Evolutionary conservation across 768 basidiomycete genomes (phyloP).

Genomic region (Xerocomus spinulosus): DNA sequence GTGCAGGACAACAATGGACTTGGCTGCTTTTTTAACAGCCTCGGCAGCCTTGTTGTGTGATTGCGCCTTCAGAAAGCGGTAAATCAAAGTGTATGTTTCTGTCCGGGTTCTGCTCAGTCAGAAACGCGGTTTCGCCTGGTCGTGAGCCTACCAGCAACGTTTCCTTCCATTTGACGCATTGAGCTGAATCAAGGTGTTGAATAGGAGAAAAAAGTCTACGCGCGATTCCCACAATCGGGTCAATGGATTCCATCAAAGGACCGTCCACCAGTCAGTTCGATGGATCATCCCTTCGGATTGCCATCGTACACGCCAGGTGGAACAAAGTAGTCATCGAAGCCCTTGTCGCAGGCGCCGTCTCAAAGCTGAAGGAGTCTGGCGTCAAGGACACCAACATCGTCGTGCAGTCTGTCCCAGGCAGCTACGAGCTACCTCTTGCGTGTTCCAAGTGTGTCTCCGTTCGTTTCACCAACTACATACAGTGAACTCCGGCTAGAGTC

Average conservation of each 20-base stretch:
- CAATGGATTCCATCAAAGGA: constrained; percentile 64
- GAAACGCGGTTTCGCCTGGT: constrained; percentile 1
- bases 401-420: constrained; percentile 88
- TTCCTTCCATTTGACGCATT: constrained; percentile 41
- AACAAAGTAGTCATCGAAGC: constrained; percentile 85
- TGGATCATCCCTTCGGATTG: constrained; percentile 76
- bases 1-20: constrained; percentile 54
- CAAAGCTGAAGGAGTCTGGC: constrained; percentile 77
- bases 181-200: neutral
- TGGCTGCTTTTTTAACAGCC: constrained; percentile 71
- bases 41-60: constrained; percentile 67
- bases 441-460: constrained; percentile 66
- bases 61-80: constrained; percentile 64
- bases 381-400: constrained; percentile 90
- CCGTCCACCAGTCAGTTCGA: constrained; percentile 62
- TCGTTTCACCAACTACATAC: neutral
- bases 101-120: constrained; percentile 7
- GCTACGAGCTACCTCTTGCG: constrained; percentile 88
- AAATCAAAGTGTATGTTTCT: constrained; percentile 76
- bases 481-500: constrained; percentile 48
- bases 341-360: constrained; percentile 72
- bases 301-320: constrained; percentile 96
- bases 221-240: constrained; percentile 15
- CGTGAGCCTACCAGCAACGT: constrained; percentile 46
- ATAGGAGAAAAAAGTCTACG: neutral